Evolutionary conservation across 83 land plant species (phyloP), one percentile per base, ranked within the genome.

Genomic region (Larix sibirica): DNA sequence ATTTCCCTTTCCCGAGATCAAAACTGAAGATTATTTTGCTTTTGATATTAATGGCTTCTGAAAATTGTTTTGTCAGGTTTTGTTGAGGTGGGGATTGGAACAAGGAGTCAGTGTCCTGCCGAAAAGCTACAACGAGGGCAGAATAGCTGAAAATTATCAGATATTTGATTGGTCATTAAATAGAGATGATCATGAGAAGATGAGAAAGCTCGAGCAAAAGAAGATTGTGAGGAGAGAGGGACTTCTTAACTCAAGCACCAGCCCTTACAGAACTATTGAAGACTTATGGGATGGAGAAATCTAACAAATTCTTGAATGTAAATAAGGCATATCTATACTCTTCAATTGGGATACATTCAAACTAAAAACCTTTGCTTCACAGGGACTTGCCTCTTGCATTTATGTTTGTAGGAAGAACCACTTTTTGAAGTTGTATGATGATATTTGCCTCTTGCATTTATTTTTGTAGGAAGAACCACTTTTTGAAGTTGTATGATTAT

Each of bases 241-340:
- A 59, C 60, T 80, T 44, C 63, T 79, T 60, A 68, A 84, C 61
- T 24, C 81, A 33, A 26, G 36, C 62, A 77, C 75, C 42, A 81
- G 91, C 50, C 89, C 83, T 33, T 89, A 85, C 85, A 84, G 60
- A 33, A 64, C 89, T n/a, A 3, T 67, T 42, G 79, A 87, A 77
- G 91, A 89, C 20, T 61, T 89, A 3, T 89, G 91, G 91, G 91
- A 87, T 85, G 90, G 84, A 4, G 86, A 83, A 68, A 81, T 82
- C 6, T 85, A 54, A 54, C 56, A 54, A 47, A 7, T 13, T 54
- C 56, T 54, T 54, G 56, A 54, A 54, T 12, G 56, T 54, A 54
- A 54, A 54, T 13, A 54, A 54, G 14, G 14, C 56, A 54, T 10
- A 12, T 54, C 14, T 54, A 38, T 54, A 10, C 6, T 54, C 14